These are phyloP conservation scores for Botryosphaeria dothidea DNA, from an alignment of 2,329 filamentous ascomycete genomes.

Conservation along the genomic window DNA sequence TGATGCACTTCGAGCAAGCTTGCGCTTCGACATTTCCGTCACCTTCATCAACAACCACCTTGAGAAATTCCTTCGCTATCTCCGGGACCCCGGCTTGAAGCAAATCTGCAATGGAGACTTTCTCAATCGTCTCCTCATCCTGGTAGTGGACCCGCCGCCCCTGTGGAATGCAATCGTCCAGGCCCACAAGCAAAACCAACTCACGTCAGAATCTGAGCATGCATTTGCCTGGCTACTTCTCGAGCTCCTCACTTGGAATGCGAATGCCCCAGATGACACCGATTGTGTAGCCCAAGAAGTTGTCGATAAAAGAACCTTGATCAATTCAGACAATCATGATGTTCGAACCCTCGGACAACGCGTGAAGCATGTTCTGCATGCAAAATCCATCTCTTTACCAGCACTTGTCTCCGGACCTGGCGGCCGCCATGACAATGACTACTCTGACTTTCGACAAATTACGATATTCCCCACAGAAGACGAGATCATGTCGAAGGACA, in stretches of 20 bases:
- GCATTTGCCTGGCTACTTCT: constrained; percentile 43
- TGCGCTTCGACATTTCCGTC: constrained; percentile 47
- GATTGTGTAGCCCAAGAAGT: background rate
- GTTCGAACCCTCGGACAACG: constrained; percentile 59
- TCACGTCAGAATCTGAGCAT: constrained; percentile 29
- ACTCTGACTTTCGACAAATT: constrained; percentile 60
- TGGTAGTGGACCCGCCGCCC: constrained; percentile 53
- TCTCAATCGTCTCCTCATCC: constrained; percentile 48
- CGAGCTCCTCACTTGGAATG: constrained; percentile 46
- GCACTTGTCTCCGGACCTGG: constrained; percentile 47
- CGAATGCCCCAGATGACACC: background rate
- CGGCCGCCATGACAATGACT: constrained; percentile 74
- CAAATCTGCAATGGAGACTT: constrained; percentile 53
- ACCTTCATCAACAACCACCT: constrained; percentile 47
- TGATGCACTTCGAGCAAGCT: constrained; percentile 38
- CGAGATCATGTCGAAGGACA: constrained; percentile 58
- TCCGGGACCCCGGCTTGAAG: constrained; percentile 48
- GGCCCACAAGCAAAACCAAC: constrained; percentile 26
- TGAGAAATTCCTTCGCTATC: constrained; percentile 35
- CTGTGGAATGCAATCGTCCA: constrained; percentile 55
- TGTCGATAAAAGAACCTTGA: constrained; percentile 18
- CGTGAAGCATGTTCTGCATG: constrained; percentile 46
- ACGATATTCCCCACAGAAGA: constrained; percentile 66
- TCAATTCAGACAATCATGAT: constrained; percentile 46
- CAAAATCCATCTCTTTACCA: constrained; percentile 27